Base-by-base conservation (phyloP, 1,139 yeast genomes). In the Arxiozyma slooffiae region DNA sequence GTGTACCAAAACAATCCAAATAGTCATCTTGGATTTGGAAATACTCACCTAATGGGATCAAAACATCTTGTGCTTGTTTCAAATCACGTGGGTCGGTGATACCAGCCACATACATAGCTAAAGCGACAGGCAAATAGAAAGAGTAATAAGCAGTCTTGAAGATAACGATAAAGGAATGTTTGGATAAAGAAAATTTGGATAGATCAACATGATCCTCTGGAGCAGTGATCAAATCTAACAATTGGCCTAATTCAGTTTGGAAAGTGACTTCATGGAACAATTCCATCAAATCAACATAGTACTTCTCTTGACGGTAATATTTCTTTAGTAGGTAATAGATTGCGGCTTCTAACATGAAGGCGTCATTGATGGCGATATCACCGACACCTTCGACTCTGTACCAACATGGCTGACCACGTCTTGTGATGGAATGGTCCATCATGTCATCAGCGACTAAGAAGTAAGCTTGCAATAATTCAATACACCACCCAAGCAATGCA, bases 391-490 rank as follows among this genome's bases (percentile, higher is more conserved):
- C 84, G 49, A 73, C 78, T 64, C 74, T 82, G 74, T 90, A 94
- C 98, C 98, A 94, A 73, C 99, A 94, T 60, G 96, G 92, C 71
- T 92, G 97, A 51, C 97, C 97, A 68, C 99, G 83, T 76, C 99
- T 86, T 46, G 98, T 94, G 70, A 88, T 85, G 39, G 97, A 87
- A 60, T 81, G 81, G 71, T 94, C 99, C 99, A 94, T 94, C 80
- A 94, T 94, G 69, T 94, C 99, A 69, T 94, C 99, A 38, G 97
- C 95, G 50, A 94, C 97, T 62, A 94, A 77, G 75, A 94, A 94
- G 69, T 88, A 92, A 2, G 97, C 98, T 72, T 94, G 99, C 61
- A 92, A 77, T 60, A 92, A 77, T 72, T 94, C 99, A 61, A 94
- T 82, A 60, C 90, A 78, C 98, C 98, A 94, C 21, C 99, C 99